Evolutionary conservation across 257 asterid genomes (phyloP), one percentile per base, ranked within the genome.

Genomic region (Rhazya stricta): DNA sequence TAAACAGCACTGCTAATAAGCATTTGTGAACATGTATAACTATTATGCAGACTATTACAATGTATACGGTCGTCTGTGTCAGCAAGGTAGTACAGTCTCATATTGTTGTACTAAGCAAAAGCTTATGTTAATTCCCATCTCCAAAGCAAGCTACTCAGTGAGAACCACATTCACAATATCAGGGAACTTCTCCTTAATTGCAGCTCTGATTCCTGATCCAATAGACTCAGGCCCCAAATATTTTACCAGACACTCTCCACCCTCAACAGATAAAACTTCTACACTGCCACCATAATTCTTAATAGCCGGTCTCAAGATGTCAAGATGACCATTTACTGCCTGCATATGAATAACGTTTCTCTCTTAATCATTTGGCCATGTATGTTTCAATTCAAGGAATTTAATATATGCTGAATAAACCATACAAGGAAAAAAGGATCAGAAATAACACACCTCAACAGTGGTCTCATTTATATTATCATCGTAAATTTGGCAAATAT

Each of bases 171-270:
- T 85, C 74, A 71, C 85, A 67, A 94, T 88, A 77, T 88, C 94
- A 25, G 97, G 93, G 80, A 91, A 91, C 82, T 74, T 91, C 91
- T 94, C 98, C 83, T 91, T 94, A 51, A 94, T 91, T 71, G 98
- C 97, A 27, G 98, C 98, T 84, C 88, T 91, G 77, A 94, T 69
- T 34, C 98, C 98, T 0, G 93, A 85, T 32, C 97, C 98, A 67
- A 94, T 91, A 27, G 97, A 89, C 27, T 88, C 94, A 0, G 97
- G 97, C 29, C 97, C 98, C 10, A 70, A 58, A 65, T 91, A 94
- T 79, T 83, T 85, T 6, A 94, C 97, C 6, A 42, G 69, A 76
- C 98, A 94, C 56, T 86, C 82, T 25, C 91, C 96, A 11, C 83
- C 92, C 58, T 60, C 85, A 48, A 90, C 79, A 7, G 97, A 90